Percentiles rank a stretch among this genome's conserved stretches.
phyloP scores from a whole-genome alignment of 345 rosid genomes.

The Dipteronia dyeriana region DNA sequence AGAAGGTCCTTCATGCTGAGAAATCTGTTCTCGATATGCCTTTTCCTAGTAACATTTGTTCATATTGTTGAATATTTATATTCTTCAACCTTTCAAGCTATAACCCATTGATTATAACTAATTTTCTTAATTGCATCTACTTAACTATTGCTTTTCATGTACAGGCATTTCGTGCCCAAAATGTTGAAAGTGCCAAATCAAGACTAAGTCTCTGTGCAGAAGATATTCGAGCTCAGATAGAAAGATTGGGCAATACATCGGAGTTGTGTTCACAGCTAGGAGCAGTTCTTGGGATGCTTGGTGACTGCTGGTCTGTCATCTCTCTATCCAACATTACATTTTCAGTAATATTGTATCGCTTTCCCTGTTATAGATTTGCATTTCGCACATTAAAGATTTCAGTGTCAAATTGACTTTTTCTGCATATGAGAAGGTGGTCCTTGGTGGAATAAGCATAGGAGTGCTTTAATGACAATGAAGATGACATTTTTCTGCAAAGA shows the following conservation, averaged over 20 bases:
- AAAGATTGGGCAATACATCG: conserved; percentile 65
- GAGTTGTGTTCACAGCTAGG: conserved; percentile 98
- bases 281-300: conserved; percentile 98
- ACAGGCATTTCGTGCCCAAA: conserved; percentile 84
- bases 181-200: conserved; percentile 91
- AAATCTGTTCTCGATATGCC: neutral
- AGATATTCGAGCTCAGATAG: conserved; percentile 78
- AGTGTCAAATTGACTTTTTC: neutral
- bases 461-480: neutral
- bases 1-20: neutral
- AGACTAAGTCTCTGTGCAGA: conserved; percentile 79
- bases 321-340: conserved; percentile 13
- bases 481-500: neutral
- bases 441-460: neutral
- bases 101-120: neutral
- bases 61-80: neutral
- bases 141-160: conserved; percentile 18
- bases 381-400: neutral
- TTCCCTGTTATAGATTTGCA: neutral
- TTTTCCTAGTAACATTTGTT: neutral
- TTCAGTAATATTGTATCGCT: neutral
- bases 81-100: neutral
- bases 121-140: conserved; percentile 15
- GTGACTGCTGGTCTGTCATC: conserved; percentile 85
- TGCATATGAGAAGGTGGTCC: neutral